These are phyloP conservation scores for Russula olivacea DNA, from an alignment of 768 basidiomycete species.

Conservation along the genomic window DNA sequence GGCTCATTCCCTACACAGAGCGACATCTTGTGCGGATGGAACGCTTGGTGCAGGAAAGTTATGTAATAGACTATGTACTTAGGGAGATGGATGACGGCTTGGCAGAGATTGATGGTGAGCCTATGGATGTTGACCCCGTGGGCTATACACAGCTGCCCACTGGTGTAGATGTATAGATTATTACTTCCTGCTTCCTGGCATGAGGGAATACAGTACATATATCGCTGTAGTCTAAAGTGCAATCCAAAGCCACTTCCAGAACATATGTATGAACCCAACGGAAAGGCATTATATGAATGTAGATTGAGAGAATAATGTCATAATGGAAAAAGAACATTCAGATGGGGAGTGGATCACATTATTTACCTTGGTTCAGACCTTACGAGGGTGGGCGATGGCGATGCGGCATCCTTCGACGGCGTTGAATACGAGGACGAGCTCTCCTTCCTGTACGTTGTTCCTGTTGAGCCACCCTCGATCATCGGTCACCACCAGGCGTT, in stretches of 20 bases:
- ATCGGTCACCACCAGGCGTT: slow-evolving; percentile 45
- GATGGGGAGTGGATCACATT: not conserved
- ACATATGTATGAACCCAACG: not conserved
- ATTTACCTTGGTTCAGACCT: not conserved
- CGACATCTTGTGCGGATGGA: slow-evolving; percentile 84
- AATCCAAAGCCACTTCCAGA: not conserved
- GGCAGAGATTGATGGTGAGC: slow-evolving; percentile 35
- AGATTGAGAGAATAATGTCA: not conserved
- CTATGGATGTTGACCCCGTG: slow-evolving; percentile 26
- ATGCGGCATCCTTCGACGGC: slow-evolving; percentile 64
- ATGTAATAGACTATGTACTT: slow-evolving; percentile 85
- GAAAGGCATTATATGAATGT: not conserved
- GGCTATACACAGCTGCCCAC: not conserved
- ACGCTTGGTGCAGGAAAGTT: slow-evolving; percentile 88
- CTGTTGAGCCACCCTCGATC: slow-evolving; percentile 21
- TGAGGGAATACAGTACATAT: not conserved
- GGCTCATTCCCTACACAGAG: slow-evolving; percentile 89
- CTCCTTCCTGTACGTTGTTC: slow-evolving; percentile 41
- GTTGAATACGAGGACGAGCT: slow-evolving; percentile 66
- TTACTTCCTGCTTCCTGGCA: too few species aligned
- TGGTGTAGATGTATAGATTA: not conserved
- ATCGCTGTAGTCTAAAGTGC: not conserved
- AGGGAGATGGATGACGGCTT: slow-evolving; percentile 71
- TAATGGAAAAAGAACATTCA: not conserved
- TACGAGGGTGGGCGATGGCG: slow-evolving; percentile 28